Evolutionary conservation across 2,329 filamentous ascomycete species (phyloP).

Genomic region (Pestalotiopsis sp.): DNA sequence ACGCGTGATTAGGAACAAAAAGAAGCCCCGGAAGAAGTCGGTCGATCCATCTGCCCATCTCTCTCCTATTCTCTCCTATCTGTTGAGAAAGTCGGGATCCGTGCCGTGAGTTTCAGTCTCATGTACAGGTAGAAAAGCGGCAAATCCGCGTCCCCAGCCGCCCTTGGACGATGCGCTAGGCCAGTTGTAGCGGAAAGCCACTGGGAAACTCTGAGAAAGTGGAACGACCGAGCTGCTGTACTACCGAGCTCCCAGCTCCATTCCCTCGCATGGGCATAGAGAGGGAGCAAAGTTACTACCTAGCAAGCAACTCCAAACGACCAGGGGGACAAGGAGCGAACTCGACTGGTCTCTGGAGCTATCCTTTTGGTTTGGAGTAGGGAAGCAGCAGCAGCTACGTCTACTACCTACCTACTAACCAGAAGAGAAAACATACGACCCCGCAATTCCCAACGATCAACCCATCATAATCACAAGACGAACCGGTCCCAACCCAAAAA

Average conservation of each 20-base stretch:
- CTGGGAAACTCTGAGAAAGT: neutral
- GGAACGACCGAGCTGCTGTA: neutral
- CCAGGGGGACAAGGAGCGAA: neutral
- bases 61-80: neutral
- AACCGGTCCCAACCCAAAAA: neutral
- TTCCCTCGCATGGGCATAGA: neutral
- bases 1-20: neutral
- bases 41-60: neutral
- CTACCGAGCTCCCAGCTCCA: neutral
- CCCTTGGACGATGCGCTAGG: neutral
- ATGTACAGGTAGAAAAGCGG: neutral
- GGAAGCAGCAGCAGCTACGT: neutral
- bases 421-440: slow-evolving; percentile 3
- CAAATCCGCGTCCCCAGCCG: neutral
- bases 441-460: neutral
- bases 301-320: neutral
- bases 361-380: neutral
- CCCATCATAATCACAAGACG: slow-evolving; percentile 3
- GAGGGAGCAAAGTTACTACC: neutral
- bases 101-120: neutral
- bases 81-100: neutral
- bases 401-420: neutral
- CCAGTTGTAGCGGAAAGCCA: neutral
- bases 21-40: neutral
- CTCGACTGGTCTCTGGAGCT: neutral